These are phyloP conservation scores for Calophaca sinica DNA, from an alignment of 306 rosid genomes.

Conservation along the genomic window DNA sequence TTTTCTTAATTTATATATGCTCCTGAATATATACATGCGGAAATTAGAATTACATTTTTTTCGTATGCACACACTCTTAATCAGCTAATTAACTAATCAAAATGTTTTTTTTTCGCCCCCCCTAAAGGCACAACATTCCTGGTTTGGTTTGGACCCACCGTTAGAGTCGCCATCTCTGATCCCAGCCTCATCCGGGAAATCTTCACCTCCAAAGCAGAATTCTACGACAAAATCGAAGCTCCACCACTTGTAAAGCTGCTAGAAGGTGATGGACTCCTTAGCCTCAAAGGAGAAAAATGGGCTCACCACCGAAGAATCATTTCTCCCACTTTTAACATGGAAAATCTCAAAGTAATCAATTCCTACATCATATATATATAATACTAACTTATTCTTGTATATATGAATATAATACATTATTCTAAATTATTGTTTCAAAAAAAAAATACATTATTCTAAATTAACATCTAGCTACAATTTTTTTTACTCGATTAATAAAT, in stretches of 20 bases:
- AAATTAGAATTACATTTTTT: too few relatives aligned
- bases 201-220: slow-evolving; percentile 70
- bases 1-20: too few relatives aligned
- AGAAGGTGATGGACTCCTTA: slow-evolving; percentile 91
- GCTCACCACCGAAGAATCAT: slow-evolving; percentile 81
- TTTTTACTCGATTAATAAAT: too few relatives aligned
- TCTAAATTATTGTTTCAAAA: too few relatives aligned
- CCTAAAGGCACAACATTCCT: slow-evolving; percentile 73
- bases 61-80: too few relatives aligned
- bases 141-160: slow-evolving; percentile 89
- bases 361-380: neutral
- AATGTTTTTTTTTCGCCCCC: neutral
- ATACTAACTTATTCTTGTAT: too few relatives aligned
- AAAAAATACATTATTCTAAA: neutral
- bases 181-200: slow-evolving; percentile 81
- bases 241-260: slow-evolving; percentile 84
- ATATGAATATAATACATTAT: neutral
- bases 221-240: slow-evolving; percentile 80
- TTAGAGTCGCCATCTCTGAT: slow-evolving; percentile 70
- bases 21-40: too few relatives aligned
- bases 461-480: neutral
- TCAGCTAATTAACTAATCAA: neutral
- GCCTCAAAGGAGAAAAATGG: slow-evolving; percentile 89
- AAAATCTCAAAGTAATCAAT: slow-evolving; percentile 72
- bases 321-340: slow-evolving; percentile 81